These are phyloP conservation scores for Aspergillus campestris DNA, from an alignment of 495 filamentous ascomycete species.

Conservation along the genomic window DNA sequence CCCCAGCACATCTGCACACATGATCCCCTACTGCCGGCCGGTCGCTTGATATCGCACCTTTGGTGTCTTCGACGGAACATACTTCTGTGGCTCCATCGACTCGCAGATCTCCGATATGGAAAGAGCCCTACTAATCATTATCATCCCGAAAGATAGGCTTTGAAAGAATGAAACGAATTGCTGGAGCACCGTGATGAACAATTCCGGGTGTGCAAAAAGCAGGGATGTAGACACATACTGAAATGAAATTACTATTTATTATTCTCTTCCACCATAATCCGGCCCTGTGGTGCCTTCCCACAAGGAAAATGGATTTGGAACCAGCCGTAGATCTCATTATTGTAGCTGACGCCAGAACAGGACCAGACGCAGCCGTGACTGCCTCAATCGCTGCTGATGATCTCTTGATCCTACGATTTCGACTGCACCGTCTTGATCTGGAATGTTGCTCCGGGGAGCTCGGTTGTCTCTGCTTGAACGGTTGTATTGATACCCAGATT, in stretches of 20 bases:
- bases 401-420: constrained; percentile 31
- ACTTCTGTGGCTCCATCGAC: constrained; percentile 6
- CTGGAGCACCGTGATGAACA: constrained; percentile 5
- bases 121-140: constrained; percentile 35
- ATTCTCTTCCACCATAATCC: not conserved
- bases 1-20: constrained; percentile 10
- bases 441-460: constrained; percentile 83
- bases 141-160: constrained; percentile 39
- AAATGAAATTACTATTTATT: constrained; percentile 9
- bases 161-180: constrained; percentile 25
- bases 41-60: constrained; percentile 9
- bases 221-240: constrained; percentile 3
- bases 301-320: not conserved
- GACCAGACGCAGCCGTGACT: no score
- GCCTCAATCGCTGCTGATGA: no score
- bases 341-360: not conserved
- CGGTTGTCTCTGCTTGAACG: constrained; percentile 79
- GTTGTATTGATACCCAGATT: constrained; percentile 85
- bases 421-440: constrained; percentile 81
- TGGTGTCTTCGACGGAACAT: constrained; percentile 9
- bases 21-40: constrained; percentile 9
- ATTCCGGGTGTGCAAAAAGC: constrained; percentile 2
- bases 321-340: not conserved
- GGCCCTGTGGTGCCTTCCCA: not conserved
- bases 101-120: constrained; percentile 10